Evolutionary conservation across 768 basidiomycete genomes (phyloP).

Genomic region (Lactifluus piperatus): DNA sequence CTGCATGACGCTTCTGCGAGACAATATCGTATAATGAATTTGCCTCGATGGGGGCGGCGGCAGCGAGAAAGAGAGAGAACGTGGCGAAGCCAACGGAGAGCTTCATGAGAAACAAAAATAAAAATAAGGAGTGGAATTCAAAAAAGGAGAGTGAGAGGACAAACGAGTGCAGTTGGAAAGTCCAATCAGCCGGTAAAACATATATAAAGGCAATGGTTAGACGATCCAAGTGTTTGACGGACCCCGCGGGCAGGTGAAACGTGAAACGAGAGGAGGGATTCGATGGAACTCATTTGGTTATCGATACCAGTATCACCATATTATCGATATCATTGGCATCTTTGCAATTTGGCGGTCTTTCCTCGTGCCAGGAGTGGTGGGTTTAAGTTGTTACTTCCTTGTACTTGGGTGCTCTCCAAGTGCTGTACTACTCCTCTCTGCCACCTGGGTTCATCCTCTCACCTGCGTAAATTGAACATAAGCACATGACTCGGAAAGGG

Average conservation of each 20-base stretch:
- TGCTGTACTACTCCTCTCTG: neutral
- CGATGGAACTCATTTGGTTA: neutral
- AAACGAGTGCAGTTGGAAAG: neutral
- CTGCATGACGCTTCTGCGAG: neutral
- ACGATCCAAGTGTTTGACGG: neutral
- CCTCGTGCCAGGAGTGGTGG: neutral
- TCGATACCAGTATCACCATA: neutral
- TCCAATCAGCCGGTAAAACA: neutral
- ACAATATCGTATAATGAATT: neutral
- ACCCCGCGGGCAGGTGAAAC: neutral
- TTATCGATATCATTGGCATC: neutral
- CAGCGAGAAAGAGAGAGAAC: constrained; percentile 2
- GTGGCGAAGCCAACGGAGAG: neutral
- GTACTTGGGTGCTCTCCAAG: neutral
- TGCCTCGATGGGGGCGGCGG: neutral
- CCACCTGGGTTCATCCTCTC: too few species aligned
- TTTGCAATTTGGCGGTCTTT: neutral
- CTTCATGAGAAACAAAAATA: constrained; percentile 6
- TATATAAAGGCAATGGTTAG: neutral
- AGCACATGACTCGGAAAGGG: too few species aligned
- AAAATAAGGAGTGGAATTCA: neutral
- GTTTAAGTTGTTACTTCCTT: too few species aligned
- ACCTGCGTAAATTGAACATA: neutral
- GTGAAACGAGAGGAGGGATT: neutral
- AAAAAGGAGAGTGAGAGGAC: neutral